These are phyloP conservation scores for Moniliella sp. DNA, from an alignment of 1,284 basidiomycete genomes.

Conservation along the genomic window DNA sequence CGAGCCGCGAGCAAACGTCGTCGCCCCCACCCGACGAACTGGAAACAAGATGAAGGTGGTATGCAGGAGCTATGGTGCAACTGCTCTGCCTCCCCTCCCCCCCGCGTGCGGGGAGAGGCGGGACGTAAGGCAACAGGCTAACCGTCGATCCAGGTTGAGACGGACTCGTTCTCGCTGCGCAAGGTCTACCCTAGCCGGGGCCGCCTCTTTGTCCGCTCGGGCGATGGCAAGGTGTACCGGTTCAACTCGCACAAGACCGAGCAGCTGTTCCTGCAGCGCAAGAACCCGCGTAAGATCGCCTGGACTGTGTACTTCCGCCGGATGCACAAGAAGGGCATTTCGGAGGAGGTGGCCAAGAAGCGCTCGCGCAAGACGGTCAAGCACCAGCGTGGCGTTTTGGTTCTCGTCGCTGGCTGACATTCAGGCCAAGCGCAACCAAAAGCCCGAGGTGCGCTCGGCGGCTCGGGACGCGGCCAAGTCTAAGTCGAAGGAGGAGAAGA, in stretches of 20 bases:
- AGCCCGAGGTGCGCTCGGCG: slow-evolving; percentile 60
- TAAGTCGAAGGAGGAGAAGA: slow-evolving; percentile 75
- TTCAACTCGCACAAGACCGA: slow-evolving; percentile 43
- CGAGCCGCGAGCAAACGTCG: too few relatives aligned
- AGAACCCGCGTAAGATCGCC: slow-evolving; percentile 98
- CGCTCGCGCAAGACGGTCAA: slow-evolving; percentile 88
- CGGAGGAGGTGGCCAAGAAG: slow-evolving; percentile 96
- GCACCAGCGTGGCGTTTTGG: slow-evolving; percentile 92
- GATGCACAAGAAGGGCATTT: slow-evolving; percentile 99
- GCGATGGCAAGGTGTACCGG: slow-evolving; percentile 34
- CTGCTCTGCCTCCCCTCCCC: too few relatives aligned
- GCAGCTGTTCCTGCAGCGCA: slow-evolving; percentile 94
- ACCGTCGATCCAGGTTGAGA: too few relatives aligned
- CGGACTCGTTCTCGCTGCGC: slow-evolving; percentile 31
- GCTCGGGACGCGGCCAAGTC: slow-evolving; percentile 70
- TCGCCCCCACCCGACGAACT: too few relatives aligned
- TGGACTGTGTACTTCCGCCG: slow-evolving; percentile 92
- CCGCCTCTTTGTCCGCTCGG: slow-evolving; percentile 30
- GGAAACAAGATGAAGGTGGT: too few relatives aligned
- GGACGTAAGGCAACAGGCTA: too few relatives aligned
- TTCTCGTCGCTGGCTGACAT: slow-evolving; percentile 79
- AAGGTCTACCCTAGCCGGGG: slow-evolving; percentile 33
- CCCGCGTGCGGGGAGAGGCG: too few relatives aligned
- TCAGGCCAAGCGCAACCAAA: slow-evolving; percentile 54
- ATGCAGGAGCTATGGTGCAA: too few relatives aligned